These are phyloP conservation scores for Xylaria sp. DNA, from an alignment of 2,329 filamentous ascomycete genomes.

Conservation along the genomic window DNA sequence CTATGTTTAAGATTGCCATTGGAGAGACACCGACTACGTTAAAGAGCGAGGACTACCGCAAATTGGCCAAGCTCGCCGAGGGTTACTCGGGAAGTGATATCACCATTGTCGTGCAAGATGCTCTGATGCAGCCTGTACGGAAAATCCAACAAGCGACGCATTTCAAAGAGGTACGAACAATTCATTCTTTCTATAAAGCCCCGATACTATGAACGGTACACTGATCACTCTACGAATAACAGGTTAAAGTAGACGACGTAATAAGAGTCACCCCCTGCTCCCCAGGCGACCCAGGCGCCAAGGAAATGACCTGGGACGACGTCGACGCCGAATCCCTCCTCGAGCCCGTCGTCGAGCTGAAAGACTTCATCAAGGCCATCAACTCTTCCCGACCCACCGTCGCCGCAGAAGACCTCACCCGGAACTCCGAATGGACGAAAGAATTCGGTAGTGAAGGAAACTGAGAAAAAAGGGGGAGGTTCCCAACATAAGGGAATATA, in stretches of 20 bases:
- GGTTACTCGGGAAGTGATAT: constrained; percentile 98
- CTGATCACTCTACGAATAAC: neutral
- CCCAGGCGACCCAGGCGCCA: constrained; percentile 76
- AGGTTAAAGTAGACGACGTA: constrained; percentile 66
- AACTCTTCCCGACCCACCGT: constrained; percentile 86
- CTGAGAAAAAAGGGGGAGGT: constrained; percentile 25
- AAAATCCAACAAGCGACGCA: constrained; percentile 97
- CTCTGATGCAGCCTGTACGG: constrained; percentile 92
- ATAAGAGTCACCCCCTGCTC: constrained; percentile 83
- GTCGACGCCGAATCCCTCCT: constrained; percentile 78
- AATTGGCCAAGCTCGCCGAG: constrained; percentile 75
- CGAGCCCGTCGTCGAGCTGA: constrained; percentile 78
- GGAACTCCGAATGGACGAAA: constrained; percentile 87
- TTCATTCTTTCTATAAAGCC: neutral
- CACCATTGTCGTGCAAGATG: constrained; percentile 88
- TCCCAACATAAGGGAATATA: neutral
- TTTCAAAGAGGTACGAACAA: constrained; percentile 73
- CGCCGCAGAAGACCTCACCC: constrained; percentile 74
- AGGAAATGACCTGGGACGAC: constrained; percentile 91
- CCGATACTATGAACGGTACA: neutral
- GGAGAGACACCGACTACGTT: constrained; percentile 87
- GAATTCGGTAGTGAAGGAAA: constrained; percentile 90
- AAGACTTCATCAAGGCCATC: constrained; percentile 91
- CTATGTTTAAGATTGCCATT: constrained; percentile 94
- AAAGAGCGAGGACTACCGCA: constrained; percentile 69